Percentiles rank a stretch among this genome's conserved stretches.
Conservation (phyloP, 176 grass and related monocot species). For the Guadua angustifolia region DNA sequence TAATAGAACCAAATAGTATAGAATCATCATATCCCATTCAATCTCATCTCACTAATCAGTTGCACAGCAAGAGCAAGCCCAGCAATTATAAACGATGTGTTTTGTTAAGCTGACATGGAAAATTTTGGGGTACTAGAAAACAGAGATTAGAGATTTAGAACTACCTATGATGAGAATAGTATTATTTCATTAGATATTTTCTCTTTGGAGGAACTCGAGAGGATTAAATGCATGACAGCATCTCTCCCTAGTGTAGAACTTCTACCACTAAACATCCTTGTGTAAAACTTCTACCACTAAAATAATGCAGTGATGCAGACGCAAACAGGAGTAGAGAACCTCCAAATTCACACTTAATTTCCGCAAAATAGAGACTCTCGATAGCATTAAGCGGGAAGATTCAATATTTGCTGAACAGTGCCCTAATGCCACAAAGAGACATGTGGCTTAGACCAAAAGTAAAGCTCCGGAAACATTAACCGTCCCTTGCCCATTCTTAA, state of each 20-base stretch:
- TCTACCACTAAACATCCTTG: background rate
- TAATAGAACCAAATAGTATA: no score
- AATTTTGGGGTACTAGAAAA: background rate
- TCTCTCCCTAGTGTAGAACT: background rate
- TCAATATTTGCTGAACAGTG: background rate
- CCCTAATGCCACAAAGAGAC: background rate
- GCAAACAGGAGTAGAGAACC: background rate
- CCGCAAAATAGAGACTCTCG: background rate
- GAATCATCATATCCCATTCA: no score
- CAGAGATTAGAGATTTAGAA: background rate
- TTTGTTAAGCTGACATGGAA: background rate
- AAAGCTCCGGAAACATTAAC: slow-evolving; percentile 21
- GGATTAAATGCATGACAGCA: background rate
- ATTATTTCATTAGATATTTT: background rate
- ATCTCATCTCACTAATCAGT: no score
- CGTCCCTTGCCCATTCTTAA: slow-evolving; percentile 32
- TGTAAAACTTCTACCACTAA: no score
- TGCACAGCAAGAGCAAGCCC: background rate
- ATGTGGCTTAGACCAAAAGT: slow-evolving; percentile 9
- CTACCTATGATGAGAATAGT: background rate
- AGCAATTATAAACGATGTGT: background rate
- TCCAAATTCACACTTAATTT: slow-evolving; percentile 25
- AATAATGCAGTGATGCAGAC: slow-evolving; percentile 1
- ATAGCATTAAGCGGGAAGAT: background rate
- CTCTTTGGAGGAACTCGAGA: no score